Evolutionary conservation across 2,329 filamentous ascomycete species (phyloP).

Genomic region (Fusarium avenaceum): DNA sequence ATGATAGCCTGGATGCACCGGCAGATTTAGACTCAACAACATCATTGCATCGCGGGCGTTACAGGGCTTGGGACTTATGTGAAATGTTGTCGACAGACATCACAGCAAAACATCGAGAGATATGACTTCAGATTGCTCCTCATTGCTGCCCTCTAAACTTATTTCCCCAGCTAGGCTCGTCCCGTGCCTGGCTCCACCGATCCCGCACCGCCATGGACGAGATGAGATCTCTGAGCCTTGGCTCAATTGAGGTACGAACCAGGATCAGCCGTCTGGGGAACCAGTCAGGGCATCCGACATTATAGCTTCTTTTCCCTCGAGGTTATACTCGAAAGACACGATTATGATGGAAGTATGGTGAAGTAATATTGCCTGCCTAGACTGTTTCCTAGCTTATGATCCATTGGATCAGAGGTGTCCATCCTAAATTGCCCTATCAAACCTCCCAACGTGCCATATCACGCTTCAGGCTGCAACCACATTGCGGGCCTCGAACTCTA

Average conservation of each 20-base stretch:
- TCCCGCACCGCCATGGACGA: slow-evolving; percentile 38
- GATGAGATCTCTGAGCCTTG: slow-evolving; percentile 42
- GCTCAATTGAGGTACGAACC: slow-evolving; percentile 12
- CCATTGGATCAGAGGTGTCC: slow-evolving; percentile 35
- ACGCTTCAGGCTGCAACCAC: slow-evolving; percentile 32
- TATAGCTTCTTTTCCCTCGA: slow-evolving; percentile 1
- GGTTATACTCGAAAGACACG: background rate
- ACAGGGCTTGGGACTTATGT: background rate
- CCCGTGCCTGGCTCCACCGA: slow-evolving; percentile 46
- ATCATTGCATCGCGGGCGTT: background rate
- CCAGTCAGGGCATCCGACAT: slow-evolving; percentile 12
- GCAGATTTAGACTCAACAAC: slow-evolving; percentile 8
- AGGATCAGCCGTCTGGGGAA: slow-evolving; percentile 26
- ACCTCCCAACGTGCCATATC: slow-evolving; percentile 6
- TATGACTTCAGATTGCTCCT: slow-evolving; percentile 3
- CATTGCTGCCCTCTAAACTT: slow-evolving; percentile 8
- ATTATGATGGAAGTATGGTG: background rate
- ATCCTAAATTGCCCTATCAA: slow-evolving; percentile 21
- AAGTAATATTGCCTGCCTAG: background rate
- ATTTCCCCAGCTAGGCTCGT: slow-evolving; percentile 45
- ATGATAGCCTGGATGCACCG: slow-evolving; percentile 13
- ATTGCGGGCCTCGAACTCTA: slow-evolving; percentile 39
- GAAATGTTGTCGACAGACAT: background rate
- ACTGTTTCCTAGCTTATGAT: background rate
- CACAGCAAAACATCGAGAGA: background rate